These are phyloP conservation scores for Globisporangium yorkense DNA, from an alignment of 352 stramenopile genomes.

Conservation along the genomic window DNA sequence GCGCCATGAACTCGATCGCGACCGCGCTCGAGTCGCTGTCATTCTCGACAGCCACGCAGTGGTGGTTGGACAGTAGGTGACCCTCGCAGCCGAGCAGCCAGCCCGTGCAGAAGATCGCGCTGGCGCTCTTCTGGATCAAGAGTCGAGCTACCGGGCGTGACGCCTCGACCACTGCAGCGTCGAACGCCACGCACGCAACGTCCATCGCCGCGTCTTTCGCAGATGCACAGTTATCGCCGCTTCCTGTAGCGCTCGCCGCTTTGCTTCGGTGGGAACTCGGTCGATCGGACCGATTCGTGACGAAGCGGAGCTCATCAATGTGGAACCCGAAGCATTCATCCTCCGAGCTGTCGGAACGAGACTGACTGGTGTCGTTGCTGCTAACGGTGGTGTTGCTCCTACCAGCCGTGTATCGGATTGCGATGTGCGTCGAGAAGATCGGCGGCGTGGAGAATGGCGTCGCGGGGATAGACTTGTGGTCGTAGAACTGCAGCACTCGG, in stretches of 20 bases:
- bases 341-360: not conserved
- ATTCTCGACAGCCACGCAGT: conserved; percentile 28
- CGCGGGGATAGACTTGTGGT: not conserved
- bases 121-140: conserved; percentile 33
- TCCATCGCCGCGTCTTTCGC: conserved; percentile 17
- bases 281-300: not conserved
- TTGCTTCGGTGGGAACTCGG: not conserved
- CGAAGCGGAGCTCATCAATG: conserved; percentile 33
- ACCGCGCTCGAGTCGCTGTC: conserved; percentile 23
- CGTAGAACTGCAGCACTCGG: not conserved
- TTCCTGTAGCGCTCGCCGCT: not conserved
- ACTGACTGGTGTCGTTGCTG: not conserved
- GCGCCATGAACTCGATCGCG: conserved; percentile 42
- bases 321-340: conserved; percentile 22
- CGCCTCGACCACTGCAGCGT: conserved; percentile 10
- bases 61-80: conserved; percentile 52
- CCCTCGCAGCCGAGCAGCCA: conserved; percentile 49
- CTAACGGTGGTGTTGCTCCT: not conserved
- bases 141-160: conserved; percentile 28
- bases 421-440: conserved; percentile 6
- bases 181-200: conserved; percentile 21
- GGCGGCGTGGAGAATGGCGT: conserved; percentile 17
- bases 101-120: conserved; percentile 43
- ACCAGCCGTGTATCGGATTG: conserved; percentile 17
- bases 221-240: conserved; percentile 9